These are phyloP conservation scores for Arthrocladium fulminans DNA, from an alignment of 2,329 filamentous ascomycete genomes.

Conservation along the genomic window DNA sequence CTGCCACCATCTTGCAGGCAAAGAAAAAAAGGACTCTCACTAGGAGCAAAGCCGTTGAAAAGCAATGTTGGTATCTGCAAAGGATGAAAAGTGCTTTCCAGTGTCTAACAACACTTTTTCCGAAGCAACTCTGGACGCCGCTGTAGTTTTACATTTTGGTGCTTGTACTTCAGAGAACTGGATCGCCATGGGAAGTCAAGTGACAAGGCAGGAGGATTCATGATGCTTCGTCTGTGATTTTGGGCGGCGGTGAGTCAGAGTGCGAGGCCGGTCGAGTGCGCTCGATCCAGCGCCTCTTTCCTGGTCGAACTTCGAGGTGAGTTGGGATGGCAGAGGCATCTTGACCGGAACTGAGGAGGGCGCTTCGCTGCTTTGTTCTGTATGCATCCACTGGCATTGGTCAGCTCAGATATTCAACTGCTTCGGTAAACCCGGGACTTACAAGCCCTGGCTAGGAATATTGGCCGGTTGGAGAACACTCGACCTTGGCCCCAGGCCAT, in stretches of 20 bases:
- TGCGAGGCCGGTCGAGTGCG: constrained; percentile 31
- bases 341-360: constrained; percentile 68
- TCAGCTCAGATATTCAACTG: constrained; percentile 9
- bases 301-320: constrained; percentile 80
- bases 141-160: background rate
- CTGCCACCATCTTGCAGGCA: no score
- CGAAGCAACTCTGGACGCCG: background rate
- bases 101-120: constrained; percentile 2
- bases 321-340: constrained; percentile 65
- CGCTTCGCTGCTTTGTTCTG: constrained; percentile 78
- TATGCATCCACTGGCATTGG: constrained; percentile 70
- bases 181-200: background rate
- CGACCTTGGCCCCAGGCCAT: constrained; percentile 96
- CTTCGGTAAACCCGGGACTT: constrained; percentile 39
- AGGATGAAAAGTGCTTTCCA: background rate
- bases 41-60: background rate
- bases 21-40: no score
- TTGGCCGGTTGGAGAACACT: constrained; percentile 74
- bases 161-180: background rate
- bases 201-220: background rate
- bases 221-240: constrained; percentile 2
- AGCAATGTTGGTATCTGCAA: background rate
- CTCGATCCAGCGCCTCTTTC: constrained; percentile 68
- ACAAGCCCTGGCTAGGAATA: constrained; percentile 88
- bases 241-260: constrained; percentile 13